These are phyloP conservation scores for Monosporascus sp. DNA, from an alignment of 2,329 filamentous ascomycete genomes.

Conservation along the genomic window DNA sequence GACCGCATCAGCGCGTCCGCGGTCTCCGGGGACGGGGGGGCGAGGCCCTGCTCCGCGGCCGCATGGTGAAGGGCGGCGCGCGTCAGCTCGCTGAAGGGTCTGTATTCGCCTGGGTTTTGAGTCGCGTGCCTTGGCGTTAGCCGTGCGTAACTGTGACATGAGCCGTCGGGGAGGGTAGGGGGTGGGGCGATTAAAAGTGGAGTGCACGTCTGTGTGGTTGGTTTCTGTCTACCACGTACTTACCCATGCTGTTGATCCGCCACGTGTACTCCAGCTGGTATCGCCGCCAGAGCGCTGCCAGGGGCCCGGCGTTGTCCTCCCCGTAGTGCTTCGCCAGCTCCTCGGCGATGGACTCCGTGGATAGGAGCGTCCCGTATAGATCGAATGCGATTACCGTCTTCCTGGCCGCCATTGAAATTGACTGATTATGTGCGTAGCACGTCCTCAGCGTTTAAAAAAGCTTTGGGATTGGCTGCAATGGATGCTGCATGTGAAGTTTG, in stretches of 20 bases:
- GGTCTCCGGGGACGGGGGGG: slow-evolving; percentile 34
- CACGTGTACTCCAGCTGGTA: slow-evolving; percentile 76
- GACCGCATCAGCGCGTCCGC: slow-evolving; percentile 51
- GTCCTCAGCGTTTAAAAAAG: background rate
- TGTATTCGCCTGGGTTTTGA: slow-evolving; percentile 46
- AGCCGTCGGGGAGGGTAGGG: too few species aligned
- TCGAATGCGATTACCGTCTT: slow-evolving; percentile 61
- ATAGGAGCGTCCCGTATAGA: slow-evolving; percentile 69
- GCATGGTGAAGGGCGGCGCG: slow-evolving; percentile 58
- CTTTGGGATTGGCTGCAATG: background rate
- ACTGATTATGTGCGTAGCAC: too few species aligned
- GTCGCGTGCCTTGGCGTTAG: too few species aligned
- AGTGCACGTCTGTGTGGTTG: too few species aligned
- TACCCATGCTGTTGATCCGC: slow-evolving; percentile 71
- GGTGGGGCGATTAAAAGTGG: too few species aligned
- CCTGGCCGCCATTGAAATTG: slow-evolving; percentile 8
- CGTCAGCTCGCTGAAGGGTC: slow-evolving; percentile 59
- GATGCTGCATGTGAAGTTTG: background rate
- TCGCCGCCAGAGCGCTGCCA: slow-evolving; percentile 59
- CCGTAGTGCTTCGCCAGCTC: slow-evolving; percentile 54
- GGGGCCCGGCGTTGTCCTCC: slow-evolving; percentile 46
- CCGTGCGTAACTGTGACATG: too few species aligned
- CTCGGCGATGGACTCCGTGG: slow-evolving; percentile 61
- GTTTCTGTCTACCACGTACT: slow-evolving; percentile 15
- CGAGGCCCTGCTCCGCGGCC: slow-evolving; percentile 48